Evolutionary conservation across 306 rosid species (phyloP), one percentile per base, ranked within the genome.

Genomic region (Morella rubra): DNA sequence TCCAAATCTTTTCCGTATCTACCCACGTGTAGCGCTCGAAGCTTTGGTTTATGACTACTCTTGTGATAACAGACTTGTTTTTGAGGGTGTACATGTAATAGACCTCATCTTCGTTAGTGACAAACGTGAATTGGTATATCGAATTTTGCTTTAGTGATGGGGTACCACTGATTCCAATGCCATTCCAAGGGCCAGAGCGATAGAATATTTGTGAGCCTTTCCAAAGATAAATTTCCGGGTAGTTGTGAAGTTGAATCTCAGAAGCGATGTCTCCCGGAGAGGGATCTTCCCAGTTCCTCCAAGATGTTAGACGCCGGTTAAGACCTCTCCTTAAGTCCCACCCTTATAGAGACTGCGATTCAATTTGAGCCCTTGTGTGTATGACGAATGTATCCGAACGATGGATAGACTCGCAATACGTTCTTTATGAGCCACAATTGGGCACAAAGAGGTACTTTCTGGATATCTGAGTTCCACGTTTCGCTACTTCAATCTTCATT

Each of bases 261-360:
- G 73, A 84, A 1, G 88, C 70, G 8, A 87, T 80, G 13, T 84
- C 84, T 44, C 86, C 71, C 0, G 83, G 82, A 58, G 88, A 73
- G 44, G 90, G 90, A 50, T 87, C 90, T 65, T 84, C 82, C 62
- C 81, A 80, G 55, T 82, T 77, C 73, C 70, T 88, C 91, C 89
- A 83, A n/a, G 88, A 80, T 13, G 58, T 76, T 49, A 81, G 0
- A 24, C 14, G n/a, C 52, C 83, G 59, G 75, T 84, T 68, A 18
- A 79, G 76, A 64, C 84, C 82, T 18, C 60, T 79, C 74, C 80
- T 74, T 0, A 83, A 71, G 66, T 86, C 85, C 84, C 83, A 76
- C 22, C 89, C 89, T 44, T n/a, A n/a, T n/a, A n/a, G n/a, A n/a
- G n/a, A n/a, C n/a, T n/a, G n/a, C n/a, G n/a, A n/a, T n/a, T n/a